phyloP scores from a whole-genome alignment of 2,329 filamentous ascomycete genomes.

The Microdochium bolleyi region DNA sequence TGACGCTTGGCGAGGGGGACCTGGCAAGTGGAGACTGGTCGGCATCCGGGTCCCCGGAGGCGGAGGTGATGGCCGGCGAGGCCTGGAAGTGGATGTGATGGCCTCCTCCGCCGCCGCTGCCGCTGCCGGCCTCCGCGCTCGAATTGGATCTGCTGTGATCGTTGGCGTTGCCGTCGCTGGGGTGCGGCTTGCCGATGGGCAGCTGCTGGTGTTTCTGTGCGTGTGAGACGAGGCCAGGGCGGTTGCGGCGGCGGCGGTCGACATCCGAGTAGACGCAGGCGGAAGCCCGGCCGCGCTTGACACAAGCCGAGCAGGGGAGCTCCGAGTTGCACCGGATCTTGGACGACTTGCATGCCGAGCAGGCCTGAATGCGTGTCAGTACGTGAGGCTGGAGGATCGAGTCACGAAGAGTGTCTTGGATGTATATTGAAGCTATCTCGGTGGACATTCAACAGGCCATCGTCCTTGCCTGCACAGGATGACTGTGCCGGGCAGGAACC shows the following conservation, averaged over 20 bases:
- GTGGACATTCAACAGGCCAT: too few relatives aligned
- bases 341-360: slow-evolving; percentile 3
- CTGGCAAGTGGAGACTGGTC: background rate
- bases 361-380: background rate
- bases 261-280: slow-evolving; percentile 2
- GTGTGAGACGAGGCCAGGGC: background rate
- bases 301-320: slow-evolving; percentile 2
- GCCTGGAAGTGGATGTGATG: background rate
- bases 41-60: background rate
- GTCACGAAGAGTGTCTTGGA: background rate
- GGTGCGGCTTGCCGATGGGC: background rate
- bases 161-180: background rate
- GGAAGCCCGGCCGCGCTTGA: slow-evolving; percentile 2
- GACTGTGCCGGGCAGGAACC: too few relatives aligned
- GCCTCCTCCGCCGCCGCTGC: background rate
- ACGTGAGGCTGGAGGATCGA: background rate
- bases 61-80: background rate
- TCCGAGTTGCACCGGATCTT: slow-evolving; percentile 4
- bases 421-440: too few relatives aligned
- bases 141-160: background rate
- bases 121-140: background rate
- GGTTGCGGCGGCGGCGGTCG: background rate
- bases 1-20: background rate
- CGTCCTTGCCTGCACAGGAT: too few relatives aligned
- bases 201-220: background rate